Evolutionary conservation across 208 protist genomes (phyloP), one percentile per base, ranked within the genome.

Genomic region (Crithidia fasciculata): DNA sequence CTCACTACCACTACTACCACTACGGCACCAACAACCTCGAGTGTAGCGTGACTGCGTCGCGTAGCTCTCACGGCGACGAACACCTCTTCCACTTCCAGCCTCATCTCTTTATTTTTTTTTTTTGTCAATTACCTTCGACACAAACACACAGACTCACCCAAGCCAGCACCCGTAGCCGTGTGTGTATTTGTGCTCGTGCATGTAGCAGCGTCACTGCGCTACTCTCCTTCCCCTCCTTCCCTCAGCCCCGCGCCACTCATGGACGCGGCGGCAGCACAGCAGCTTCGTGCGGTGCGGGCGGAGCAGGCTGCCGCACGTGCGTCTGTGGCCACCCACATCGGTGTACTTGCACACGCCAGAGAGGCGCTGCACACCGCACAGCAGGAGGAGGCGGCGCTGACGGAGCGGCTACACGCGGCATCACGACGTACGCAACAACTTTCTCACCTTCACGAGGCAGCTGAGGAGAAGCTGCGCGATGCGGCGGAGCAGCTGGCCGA

Each of bases 381-480:
- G 53, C 74, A 68, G 6, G 81, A 74, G 36, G 71, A 88, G 45
- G 60, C 77, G 8, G 74, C 87, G 36, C 60, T 91, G 18, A 41
- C 78, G 36, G 82, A 80, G 15, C 28, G 58, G 28, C 59, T 86
- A 56, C 69, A 61, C 5, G 61, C 68, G 8, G 74, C 74, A 28
- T 60, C 65, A n/a, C 52, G 16, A 4, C 67, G 56, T 49, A 74
- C 68, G 36, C 19, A 36, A 9, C 60, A 71, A 4, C 68, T 56
- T 1, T 53, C 9, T 4, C 18, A 12, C 13, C 47, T 47, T 12
- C 66, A 68, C 5, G 37, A 50, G 5, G 61, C 12, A 2, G 58
- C 62, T 6, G 74, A 74, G 68, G 61, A 36, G 2, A 7, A 52
- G 7, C 61, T 80, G 68, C 60, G 68, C 0, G 57, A 47, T 8